Conservation (phyloP, 495 filamentous ascomycete species). For the Hypoxylon lenormandii region DNA sequence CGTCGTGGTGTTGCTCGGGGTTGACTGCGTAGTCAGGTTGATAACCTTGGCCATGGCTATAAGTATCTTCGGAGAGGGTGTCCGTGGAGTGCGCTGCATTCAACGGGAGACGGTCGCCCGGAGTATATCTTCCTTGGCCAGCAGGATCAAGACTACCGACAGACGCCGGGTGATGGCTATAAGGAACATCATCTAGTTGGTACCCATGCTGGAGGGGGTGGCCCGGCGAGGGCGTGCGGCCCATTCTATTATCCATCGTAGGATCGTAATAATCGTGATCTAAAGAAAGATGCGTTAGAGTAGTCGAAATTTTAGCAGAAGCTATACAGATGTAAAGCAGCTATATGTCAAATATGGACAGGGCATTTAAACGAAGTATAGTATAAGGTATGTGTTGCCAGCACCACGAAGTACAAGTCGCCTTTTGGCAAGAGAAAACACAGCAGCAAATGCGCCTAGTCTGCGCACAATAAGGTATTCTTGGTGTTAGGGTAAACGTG, state of each 20-base stretch:
- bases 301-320: neutral
- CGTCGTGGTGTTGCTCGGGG: constrained; percentile 85
- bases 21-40: constrained; percentile 77
- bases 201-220: constrained; percentile 71
- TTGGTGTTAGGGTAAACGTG: constrained; percentile 16
- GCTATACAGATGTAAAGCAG: constrained; percentile 9
- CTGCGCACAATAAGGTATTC: constrained; percentile 20
- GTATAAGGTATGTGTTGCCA: constrained; percentile 35
- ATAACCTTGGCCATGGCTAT: constrained; percentile 73
- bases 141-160: constrained; percentile 70
- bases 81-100: constrained; percentile 78
- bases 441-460: constrained; percentile 25
- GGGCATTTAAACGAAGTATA: constrained; percentile 18
- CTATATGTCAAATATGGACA: constrained; percentile 8
- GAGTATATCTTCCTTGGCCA: constrained; percentile 68
- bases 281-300: constrained; percentile 47
- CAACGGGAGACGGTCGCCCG: constrained; percentile 51
- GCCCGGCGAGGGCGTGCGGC: constrained; percentile 68
- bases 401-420: constrained; percentile 50
- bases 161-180: constrained; percentile 54
- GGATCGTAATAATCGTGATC: constrained; percentile 74
- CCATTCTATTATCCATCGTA: constrained; percentile 66
- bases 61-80: constrained; percentile 71
- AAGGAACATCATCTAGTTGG: constrained; percentile 77
- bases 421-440: constrained; percentile 24